Base-by-base conservation (phyloP, 176 grass and related monocot species). In the Tillandsia fasciculata region DNA sequence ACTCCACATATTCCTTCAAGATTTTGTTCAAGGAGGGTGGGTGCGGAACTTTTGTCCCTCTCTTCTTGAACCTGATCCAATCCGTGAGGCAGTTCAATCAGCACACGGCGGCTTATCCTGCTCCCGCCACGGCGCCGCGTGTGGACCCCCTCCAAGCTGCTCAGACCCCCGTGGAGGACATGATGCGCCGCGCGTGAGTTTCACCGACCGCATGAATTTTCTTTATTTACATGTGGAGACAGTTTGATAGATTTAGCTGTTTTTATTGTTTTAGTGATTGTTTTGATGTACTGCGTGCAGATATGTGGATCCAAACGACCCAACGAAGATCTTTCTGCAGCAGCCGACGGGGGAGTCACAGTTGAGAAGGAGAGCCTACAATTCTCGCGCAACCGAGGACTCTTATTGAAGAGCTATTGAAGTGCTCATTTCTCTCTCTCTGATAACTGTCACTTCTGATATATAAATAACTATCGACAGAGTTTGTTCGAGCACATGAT, bases 11-110 rank as follows among this genome's bases (percentile, higher is more conserved):
- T 81, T 87, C 86, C 54, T 99, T 99, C 77, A 99, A 99, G 87
- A 90, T 99, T 79, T 79, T 99, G 82, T 99, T 99, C 72, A 99
- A 99, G 77, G 94, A 99, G 49, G 94, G 94, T 0, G 94, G 94
- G 2, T 99, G 94, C 28, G 89, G 94, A 11, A 99, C 94, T 18
- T 93, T 99, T 67, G 83, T 99, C 20, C 94, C 94, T 75, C 89
- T 99, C 24, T 92, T 99, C 80, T 78, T 99, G 29, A 99, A 99
- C 79, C 70, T 99, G 74, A 70, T 86, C 12, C 73, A 67, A 78
- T 90, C 89, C 13, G 94, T 93, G 81, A 70, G 89, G 13, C 87
- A 79, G 72, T 86, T 87, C 72, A 99, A 93, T 67, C 89, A 87
- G 63, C 88, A 87, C 50, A 65, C 78, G 48, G 69, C 80, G 48